Evolutionary conservation across 305 asterid species (phyloP).

Genomic region (Fraxinus albicans): DNA sequence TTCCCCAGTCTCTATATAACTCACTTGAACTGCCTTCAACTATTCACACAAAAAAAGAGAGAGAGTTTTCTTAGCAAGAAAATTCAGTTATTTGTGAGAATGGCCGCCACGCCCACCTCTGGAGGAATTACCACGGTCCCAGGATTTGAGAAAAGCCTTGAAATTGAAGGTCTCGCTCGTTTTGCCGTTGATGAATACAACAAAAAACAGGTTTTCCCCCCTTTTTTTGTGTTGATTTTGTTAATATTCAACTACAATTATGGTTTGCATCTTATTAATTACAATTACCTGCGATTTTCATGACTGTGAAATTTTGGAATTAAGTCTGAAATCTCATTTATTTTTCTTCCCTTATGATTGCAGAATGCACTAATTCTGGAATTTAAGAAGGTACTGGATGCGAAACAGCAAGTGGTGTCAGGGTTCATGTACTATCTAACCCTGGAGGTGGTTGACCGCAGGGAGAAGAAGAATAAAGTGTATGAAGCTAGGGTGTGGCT

Average conservation of each 20-base stretch:
- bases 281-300: not conserved
- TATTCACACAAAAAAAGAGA: not conserved
- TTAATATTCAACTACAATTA: no score
- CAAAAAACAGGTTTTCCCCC: conserved; percentile 51
- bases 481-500: conserved; percentile 53
- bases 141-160: conserved; percentile 48
- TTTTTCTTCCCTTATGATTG: not conserved
- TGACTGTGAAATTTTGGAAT: not conserved
- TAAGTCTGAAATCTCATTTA: not conserved
- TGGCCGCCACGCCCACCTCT: conserved; percentile 31
- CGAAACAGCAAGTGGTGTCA: conserved; percentile 59
- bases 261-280: no score
- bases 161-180: conserved; percentile 64
- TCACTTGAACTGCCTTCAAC: not conserved
- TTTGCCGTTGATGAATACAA: conserved; percentile 78
- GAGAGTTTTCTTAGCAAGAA: not conserved
- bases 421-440: conserved; percentile 57
- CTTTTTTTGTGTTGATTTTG: no score
- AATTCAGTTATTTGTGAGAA: not conserved
- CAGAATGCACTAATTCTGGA: conserved; percentile 49
- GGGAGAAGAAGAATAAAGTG: conserved; percentile 41
- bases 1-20: not conserved
- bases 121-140: conserved; percentile 42
- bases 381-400: conserved; percentile 46
- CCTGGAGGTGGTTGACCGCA: conserved; percentile 46